Evolutionary conservation across 495 filamentous ascomycete genomes (phyloP), one percentile per base, ranked within the genome.

Genomic region (Aspergillus diversus): DNA sequence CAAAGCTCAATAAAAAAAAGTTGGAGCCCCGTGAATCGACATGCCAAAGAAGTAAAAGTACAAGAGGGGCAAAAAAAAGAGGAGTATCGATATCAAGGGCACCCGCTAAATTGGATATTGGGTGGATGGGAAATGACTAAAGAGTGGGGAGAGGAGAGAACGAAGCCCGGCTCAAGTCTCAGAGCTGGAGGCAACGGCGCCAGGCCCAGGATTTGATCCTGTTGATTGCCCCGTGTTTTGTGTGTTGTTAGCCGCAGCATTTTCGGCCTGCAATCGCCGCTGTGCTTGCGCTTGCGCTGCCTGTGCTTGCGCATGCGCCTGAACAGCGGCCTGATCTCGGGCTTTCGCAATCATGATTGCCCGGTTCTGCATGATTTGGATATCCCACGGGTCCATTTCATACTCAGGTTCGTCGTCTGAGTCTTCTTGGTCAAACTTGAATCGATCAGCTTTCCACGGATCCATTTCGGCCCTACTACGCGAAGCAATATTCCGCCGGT

Each of bases 371-470:
- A 93, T 82, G 61, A 89, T 86, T 48, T 83, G 80, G 53, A 86
- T 84, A 69, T 90, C 89, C 66, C 84, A 91, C 46, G 83, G 86
- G 73, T 94, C 90, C 46, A 89, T 79, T 50, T 86, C 79, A 79
- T 90, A 92, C 17, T 83, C 82, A 33, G 90, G 82, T 61, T 91
- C 90, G 34, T 92, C 90, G 66, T 93, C 91, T 11, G 78, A 80
- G 57, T 82, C 79, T 55, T 81, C 80, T 57, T 87, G 84, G 70
- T 96, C 91, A 78, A 89, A 95, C 71, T 92, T 94, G 83, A 89
- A 94, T 54, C 89, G 86, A 68, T 96, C 92, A 47, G 83, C 82
- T 59, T 81, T 79, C 49, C 80, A 66, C 13, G 80, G 80, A 57
- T 81, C 80, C 63, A 81, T 69, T 5, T 87, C 84, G 48, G 78